Percentiles rank a stretch among this genome's conserved stretches.
Evolutionary conservation across 2,329 filamentous ascomycete genomes (phyloP).

Genomic region (Canariomyces notabilis): DNA sequence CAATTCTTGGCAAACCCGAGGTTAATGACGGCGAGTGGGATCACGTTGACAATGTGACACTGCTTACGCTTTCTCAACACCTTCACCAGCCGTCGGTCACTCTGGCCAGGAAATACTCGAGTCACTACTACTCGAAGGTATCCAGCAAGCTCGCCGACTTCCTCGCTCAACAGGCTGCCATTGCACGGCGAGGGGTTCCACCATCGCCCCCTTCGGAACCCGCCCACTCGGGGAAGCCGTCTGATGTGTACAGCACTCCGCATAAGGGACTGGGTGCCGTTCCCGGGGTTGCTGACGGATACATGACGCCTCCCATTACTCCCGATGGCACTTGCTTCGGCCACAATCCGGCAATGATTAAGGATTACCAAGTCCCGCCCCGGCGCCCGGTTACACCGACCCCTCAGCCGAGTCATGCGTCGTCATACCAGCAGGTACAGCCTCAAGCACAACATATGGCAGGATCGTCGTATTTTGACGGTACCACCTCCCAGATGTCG

Average conservation of each 20-base stretch:
- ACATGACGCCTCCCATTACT: conserved; percentile 80
- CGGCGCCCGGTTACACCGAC: conserved; percentile 61
- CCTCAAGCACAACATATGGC: conserved; percentile 41
- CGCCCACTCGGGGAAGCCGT: conserved; percentile 44
- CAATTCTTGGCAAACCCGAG: conserved; percentile 77
- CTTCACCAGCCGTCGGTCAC: conserved; percentile 55
- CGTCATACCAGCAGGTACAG: conserved; percentile 28
- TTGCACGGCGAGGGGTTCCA: conserved; percentile 47
- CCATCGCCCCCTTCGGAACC: conserved; percentile 56
- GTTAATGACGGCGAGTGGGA: conserved; percentile 73
- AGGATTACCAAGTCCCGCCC: conserved; percentile 47
- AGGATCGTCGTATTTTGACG: conserved; percentile 41
- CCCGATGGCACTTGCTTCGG: conserved; percentile 62
- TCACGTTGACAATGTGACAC: conserved; percentile 62
- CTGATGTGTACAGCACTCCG: conserved; percentile 69
- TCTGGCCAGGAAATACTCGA: conserved; percentile 56
- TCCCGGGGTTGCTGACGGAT: conserved; percentile 63
- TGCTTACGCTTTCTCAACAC: conserved; percentile 55
- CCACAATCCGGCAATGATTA: conserved; percentile 36
- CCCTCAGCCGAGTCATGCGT: conserved; percentile 40
- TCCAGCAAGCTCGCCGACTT: conserved; percentile 54
- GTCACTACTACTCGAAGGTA: conserved; percentile 47
- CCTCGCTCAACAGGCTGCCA: conserved; percentile 54
- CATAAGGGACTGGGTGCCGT: conserved; percentile 65
- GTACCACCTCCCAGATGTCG: conserved; percentile 28